Percentiles rank a stretch among this genome's conserved stretches.
Conservation (phyloP, 176 grass and related monocot species). For the Luzula sylvatica region DNA sequence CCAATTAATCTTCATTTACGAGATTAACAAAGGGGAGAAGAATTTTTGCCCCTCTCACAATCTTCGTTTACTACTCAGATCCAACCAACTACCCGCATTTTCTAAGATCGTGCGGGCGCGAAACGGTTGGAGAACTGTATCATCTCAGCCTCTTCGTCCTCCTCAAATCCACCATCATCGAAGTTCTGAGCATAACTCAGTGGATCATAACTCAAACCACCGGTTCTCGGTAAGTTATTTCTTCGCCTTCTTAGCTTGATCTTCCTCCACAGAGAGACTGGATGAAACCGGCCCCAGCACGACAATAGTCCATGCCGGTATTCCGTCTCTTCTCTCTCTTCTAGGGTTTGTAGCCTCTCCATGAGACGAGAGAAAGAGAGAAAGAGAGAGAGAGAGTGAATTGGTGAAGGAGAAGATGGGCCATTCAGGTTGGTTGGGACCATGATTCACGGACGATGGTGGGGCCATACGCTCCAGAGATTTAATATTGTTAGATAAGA, state of each 20-base stretch:
- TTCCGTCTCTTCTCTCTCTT: constrained; percentile 22
- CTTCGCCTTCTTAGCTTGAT: constrained; percentile 24
- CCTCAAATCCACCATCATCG: constrained; percentile 32
- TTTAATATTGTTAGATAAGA: too few relatives aligned
- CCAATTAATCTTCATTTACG: neutral
- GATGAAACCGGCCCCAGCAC: constrained; percentile 45
- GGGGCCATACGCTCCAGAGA: neutral
- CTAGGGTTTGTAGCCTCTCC: constrained; percentile 15
- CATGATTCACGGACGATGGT: too few relatives aligned
- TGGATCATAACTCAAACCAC: constrained; percentile 64
- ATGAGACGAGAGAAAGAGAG: neutral
- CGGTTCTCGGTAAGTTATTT: constrained; percentile 31
- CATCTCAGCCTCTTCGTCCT: constrained; percentile 23
- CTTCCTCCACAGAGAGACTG: constrained; percentile 37
- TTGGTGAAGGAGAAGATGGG: neutral
- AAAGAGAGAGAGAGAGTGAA: neutral
- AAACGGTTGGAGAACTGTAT: constrained; percentile 45
- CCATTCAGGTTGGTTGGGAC: constrained; percentile 10
- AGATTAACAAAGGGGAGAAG: neutral
- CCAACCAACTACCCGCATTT: too few relatives aligned
- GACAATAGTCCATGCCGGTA: constrained; percentile 11
- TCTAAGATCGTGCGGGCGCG: constrained; percentile 26
- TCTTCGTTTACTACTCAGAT: neutral
- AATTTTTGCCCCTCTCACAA: too few relatives aligned
- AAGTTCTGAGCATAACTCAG: constrained; percentile 81